Base-by-base conservation (phyloP, 169 alveolate species). In the Plasmodium inui region DNA sequence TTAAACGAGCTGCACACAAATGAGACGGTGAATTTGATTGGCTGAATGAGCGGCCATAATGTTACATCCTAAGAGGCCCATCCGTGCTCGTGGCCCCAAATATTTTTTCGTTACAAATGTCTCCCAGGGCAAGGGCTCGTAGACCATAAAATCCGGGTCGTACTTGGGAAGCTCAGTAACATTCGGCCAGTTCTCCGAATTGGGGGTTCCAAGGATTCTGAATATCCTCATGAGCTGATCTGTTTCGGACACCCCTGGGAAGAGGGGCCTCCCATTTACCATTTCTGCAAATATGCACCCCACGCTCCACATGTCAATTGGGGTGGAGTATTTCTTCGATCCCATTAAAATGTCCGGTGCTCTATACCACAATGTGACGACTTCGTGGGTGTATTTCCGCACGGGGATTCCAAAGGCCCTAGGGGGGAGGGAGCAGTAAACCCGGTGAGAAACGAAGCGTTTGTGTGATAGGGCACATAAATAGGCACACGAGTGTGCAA, bases 331-430 rank as follows among this genome's bases (percentile, higher is more conserved):
- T 85, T 98, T 98, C 84, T 98, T 98, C 61, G 99, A 97, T 0
- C 99, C 99, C 98, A 99, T 97, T 72, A 99, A 97, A 32, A 99
- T 99, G 95, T 99, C 99, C n/a, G 99, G 99, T 9, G 99, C 99
- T 74, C 99, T 93, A 95, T 99, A 99, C 99, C 99, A 99, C 78
- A 99, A 96, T 7, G 99, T 99, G 28, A 99, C 99, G 86, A 92
- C 99, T 96, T 99, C 99, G 93, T 99, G 99, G 50, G 99, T 99
- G 95, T 98, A 98, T 83, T 97, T 98, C 82, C 99, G 97, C 32
- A 98, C 99, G n/a, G 99, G 99, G 37, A 98, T 98, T 22, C 99
- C 99, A 93, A 98, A 98, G 10, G 99, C 99, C 86, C 99, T 97
- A 5, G 14, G 37, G 76, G n/a, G 37, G 41, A 67, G 22, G 76